These are phyloP conservation scores for Candida loeiensis DNA, from an alignment of 805 yeast species.

Conservation along the genomic window DNA sequence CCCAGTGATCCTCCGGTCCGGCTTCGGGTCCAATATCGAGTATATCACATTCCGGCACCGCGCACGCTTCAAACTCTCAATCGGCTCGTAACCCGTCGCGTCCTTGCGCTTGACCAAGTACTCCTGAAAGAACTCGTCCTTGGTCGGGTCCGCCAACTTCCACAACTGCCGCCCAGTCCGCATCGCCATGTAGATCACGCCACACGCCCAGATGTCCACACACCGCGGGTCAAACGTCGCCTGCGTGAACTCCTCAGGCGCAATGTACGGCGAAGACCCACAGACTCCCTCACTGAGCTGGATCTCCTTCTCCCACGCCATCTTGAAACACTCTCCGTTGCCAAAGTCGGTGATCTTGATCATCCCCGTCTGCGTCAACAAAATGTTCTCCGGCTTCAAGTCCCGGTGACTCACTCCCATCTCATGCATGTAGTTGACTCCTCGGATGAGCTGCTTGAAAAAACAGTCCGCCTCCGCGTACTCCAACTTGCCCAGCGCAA, in stretches of 20 bases:
- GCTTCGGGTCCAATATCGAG: slow-evolving; percentile 88
- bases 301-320: slow-evolving; percentile 78
- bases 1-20: slow-evolving; percentile 82
- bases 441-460: slow-evolving; percentile 79
- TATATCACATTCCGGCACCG: slow-evolving; percentile 91
- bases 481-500: slow-evolving; percentile 74
- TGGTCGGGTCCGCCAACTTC: slow-evolving; percentile 70
- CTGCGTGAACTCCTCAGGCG: slow-evolving; percentile 76
- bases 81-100: slow-evolving; percentile 86
- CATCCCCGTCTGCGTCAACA: slow-evolving; percentile 67
- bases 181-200: slow-evolving; percentile 90
- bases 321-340: slow-evolving; percentile 73
- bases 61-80: slow-evolving; percentile 78
- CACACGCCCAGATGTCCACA: slow-evolving; percentile 90
- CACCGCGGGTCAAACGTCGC: slow-evolving; percentile 75
- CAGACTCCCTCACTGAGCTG: slow-evolving; percentile 73
- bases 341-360: slow-evolving; percentile 89
- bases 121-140: slow-evolving; percentile 75
- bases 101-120: slow-evolving; percentile 78
- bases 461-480: slow-evolving; percentile 86
- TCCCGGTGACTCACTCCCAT: slow-evolving; percentile 91
- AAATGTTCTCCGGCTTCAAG: slow-evolving; percentile 80
- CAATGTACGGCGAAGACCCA: slow-evolving; percentile 87
- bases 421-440: slow-evolving; percentile 83
- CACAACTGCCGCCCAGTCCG: slow-evolving; percentile 92